Base-by-base conservation (phyloP, 768 basidiomycete species). In the Termitomyces titanicus region DNA sequence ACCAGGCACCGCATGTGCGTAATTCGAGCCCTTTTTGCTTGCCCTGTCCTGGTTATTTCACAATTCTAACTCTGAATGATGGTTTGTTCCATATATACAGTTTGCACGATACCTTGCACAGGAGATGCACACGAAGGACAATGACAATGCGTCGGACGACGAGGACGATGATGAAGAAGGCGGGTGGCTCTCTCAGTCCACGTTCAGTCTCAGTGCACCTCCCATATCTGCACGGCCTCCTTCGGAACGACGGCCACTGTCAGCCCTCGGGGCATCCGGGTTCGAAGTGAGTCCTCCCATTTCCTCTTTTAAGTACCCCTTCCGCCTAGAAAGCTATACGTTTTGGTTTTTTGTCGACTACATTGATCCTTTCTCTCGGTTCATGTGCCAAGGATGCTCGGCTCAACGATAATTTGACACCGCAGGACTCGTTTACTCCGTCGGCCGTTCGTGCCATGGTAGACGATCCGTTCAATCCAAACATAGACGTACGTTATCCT, bases 131-230 rank as follows among this genome's bases (percentile, higher is more conserved):
- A 73, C 82, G 0, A 74, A 80, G 24, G 85, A 86, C 49, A 79
- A 78, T 46, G 85, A 85, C 53, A 79, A 79, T 47, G 78, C 70
- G 68, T 64, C 81, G 56, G 67, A 75, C 45, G 75, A 78, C 24
- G 85, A 89, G 48, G 88, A 89, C 47, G 89, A 89, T 15, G 88
- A 90, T 17, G 88, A 89, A 17, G 89, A 89, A 12, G 82, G 82
- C 4, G 89, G 89, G 0, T 93, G 91, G 92, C 69, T 92, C 24
- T 78, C 89, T 3, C 86, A 88, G 42, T 91, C 88, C 9, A 83
- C 78, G n/a, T 91, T 91, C 59, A 79, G 80, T 25, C 69, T 86
- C 9, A 72, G 75, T 22, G 72, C 74, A 49, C 75, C 79, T 17
- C 79, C 82, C 3, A 72, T 79, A 17, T 71, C 80, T 22, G 70